Conservation (phyloP, 768 basidiomycete genomes). For the Rickenella mellea region DNA sequence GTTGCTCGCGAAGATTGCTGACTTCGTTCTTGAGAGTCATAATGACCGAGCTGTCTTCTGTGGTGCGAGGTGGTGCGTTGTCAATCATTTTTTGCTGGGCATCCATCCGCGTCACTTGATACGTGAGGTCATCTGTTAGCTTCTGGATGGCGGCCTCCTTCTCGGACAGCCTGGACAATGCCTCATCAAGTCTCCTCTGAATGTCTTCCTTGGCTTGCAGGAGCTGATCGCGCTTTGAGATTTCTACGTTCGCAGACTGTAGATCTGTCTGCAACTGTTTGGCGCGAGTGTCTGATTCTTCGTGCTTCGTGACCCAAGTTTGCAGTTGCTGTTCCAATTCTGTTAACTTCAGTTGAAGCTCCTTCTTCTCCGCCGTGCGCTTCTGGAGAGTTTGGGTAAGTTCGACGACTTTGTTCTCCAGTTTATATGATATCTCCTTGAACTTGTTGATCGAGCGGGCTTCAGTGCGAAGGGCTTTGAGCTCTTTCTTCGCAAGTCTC, state of each 20-base stretch:
- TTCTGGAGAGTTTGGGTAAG: slow-evolving; percentile 90
- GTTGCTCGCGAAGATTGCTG: slow-evolving; percentile 84
- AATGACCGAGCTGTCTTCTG: slow-evolving; percentile 83
- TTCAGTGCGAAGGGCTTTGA: slow-evolving; percentile 77
- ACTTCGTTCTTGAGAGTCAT: slow-evolving; percentile 88
- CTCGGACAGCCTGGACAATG: slow-evolving; percentile 59
- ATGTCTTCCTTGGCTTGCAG: slow-evolving; percentile 67
- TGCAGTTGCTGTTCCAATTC: slow-evolving; percentile 81
- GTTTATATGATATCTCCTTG: slow-evolving; percentile 94
- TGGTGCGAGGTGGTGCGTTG: slow-evolving; percentile 48
- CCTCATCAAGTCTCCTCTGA: slow-evolving; percentile 75
- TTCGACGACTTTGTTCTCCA: slow-evolving; percentile 99
- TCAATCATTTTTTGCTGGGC: slow-evolving; percentile 65
- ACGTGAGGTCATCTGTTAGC: slow-evolving; percentile 67
- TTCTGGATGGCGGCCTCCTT: slow-evolving; percentile 80
- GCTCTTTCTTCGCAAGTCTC: slow-evolving; percentile 75
- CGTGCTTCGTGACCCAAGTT: slow-evolving; percentile 78
- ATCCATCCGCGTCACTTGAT: slow-evolving; percentile 70
- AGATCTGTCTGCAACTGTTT: slow-evolving; percentile 68
- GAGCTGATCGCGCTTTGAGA: slow-evolving; percentile 64
- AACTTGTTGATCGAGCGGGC: slow-evolving; percentile 96
- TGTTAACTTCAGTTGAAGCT: slow-evolving; percentile 61
- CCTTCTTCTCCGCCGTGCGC: slow-evolving; percentile 86
- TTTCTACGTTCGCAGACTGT: slow-evolving; percentile 59
- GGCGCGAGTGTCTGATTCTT: slow-evolving; percentile 70